A percentile compares a stretch with the other conserved stretches of the same genome.
These are phyloP conservation scores for Rhynchospora breviuscula DNA, from an alignment of 176 grass and related monocot genomes.

Conservation along the genomic window DNA sequence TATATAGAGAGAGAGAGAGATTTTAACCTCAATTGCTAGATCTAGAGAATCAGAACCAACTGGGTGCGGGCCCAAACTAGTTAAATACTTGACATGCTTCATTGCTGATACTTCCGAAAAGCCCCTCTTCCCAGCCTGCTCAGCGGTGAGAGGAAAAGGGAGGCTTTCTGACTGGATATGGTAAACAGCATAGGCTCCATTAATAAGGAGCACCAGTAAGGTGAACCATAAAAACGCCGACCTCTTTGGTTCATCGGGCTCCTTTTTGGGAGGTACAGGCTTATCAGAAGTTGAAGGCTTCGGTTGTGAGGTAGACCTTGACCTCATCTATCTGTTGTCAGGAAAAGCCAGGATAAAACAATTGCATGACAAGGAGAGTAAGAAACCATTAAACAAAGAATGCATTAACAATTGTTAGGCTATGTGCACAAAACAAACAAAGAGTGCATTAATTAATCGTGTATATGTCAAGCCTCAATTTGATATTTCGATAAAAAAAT, in stretches of 20 bases:
- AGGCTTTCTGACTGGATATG: conserved; percentile 60
- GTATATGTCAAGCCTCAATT: not conserved
- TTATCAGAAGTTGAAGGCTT: not conserved
- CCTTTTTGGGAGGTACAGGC: conserved; percentile 29
- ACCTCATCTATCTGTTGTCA: not conserved
- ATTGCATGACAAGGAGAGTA: not conserved
- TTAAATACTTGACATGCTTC: conserved; percentile 73
- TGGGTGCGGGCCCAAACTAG: conserved; percentile 79
- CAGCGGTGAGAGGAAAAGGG: conserved; percentile 58
- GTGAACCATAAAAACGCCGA: conserved; percentile 58
- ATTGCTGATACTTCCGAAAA: conserved; percentile 84
- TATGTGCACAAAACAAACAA: not conserved
- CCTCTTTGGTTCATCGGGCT: conserved; percentile 41
- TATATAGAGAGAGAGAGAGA: no score
- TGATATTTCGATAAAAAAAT: not conserved
- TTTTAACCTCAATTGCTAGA: conserved; percentile 63
- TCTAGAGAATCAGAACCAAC: conserved; percentile 86
- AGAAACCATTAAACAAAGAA: not conserved
- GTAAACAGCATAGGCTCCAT: conserved; percentile 82
- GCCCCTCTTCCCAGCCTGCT: conserved; percentile 71
- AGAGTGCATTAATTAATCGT: not conserved
- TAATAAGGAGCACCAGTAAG: conserved; percentile 61
- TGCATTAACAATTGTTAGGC: not conserved
- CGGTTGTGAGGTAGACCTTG: not conserved
- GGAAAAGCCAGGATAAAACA: not conserved